These are phyloP conservation scores for Chiua virens DNA, from an alignment of 768 basidiomycete genomes.

Conservation along the genomic window DNA sequence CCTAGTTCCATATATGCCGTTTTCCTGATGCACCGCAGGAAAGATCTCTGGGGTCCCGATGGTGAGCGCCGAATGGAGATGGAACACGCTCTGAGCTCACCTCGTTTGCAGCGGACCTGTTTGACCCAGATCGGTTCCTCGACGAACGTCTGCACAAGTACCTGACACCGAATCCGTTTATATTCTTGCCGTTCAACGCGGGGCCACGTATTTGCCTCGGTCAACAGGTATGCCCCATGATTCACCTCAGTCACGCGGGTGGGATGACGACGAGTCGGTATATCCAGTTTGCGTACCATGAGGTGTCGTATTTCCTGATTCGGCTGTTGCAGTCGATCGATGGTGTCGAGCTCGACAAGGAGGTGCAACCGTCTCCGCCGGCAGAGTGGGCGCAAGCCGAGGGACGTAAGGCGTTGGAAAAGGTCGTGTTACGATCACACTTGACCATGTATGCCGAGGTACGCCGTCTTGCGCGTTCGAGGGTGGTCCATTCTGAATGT, in stretches of 20 bases:
- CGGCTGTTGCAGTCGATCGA: conserved; percentile 52
- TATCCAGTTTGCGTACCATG: conserved; percentile 54
- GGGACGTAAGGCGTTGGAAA: conserved; percentile 41
- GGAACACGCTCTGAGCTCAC: not conserved
- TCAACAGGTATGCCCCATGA: conserved; percentile 33
- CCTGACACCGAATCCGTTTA: conserved; percentile 59
- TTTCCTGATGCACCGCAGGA: conserved; percentile 37
- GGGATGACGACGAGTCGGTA: not conserved
- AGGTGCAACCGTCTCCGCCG: conserved; percentile 35
- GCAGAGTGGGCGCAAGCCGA: conserved; percentile 32
- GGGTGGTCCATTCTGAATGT: not conserved
- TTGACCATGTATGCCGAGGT: conserved; percentile 46
- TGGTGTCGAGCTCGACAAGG: conserved; percentile 38
- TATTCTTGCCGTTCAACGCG: conserved; percentile 69
- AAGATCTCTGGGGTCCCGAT: conserved; percentile 30
- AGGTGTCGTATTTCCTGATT: conserved; percentile 53
- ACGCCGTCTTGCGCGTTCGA: conserved; percentile 7
- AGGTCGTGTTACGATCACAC: conserved; percentile 38
- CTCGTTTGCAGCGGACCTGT: conserved; percentile 30
- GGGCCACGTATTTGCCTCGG: conserved; percentile 67
- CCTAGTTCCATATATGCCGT: conserved; percentile 17
- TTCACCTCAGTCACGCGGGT: not conserved
- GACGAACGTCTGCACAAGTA: conserved; percentile 56
- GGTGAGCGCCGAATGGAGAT: conserved; percentile 13
- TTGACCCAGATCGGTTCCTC: conserved; percentile 67